Evolutionary conservation across 441 rosid genomes (phyloP).

Genomic region (Corymbia citriodora): DNA sequence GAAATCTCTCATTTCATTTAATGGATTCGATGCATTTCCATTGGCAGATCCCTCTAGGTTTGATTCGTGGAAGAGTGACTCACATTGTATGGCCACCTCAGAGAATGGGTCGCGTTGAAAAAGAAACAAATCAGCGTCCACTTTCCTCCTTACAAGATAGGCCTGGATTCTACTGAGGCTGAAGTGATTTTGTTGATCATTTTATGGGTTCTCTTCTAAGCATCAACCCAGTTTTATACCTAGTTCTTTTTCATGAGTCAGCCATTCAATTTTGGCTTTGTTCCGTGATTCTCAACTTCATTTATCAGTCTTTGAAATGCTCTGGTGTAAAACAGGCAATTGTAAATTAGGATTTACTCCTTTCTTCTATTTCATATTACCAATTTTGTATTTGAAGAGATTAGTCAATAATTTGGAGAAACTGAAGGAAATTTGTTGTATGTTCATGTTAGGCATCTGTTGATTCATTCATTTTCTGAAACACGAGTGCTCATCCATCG

Average conservation of each 20-base stretch:
- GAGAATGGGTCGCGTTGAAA: slow-evolving; percentile 40
- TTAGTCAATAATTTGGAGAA: not conserved
- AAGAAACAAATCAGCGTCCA: slow-evolving; percentile 12
- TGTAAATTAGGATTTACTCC: not conserved
- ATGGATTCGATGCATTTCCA: not conserved
- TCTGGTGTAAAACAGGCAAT: not conserved
- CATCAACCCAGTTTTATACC: not conserved
- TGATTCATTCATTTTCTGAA: not conserved
- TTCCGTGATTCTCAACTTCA: not conserved
- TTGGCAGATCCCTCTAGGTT: slow-evolving; percentile 79
- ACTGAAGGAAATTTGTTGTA: not conserved
- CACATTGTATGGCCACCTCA: slow-evolving; percentile 80
- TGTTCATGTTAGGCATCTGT: not conserved
- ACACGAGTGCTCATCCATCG: not conserved
- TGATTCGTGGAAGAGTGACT: slow-evolving; percentile 63
- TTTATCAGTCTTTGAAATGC: not conserved
- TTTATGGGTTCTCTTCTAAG: not conserved
- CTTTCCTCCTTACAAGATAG: slow-evolving; percentile 14
- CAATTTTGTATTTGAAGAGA: not conserved
- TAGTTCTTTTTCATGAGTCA: not conserved
- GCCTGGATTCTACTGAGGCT: not conserved
- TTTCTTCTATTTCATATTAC: not conserved
- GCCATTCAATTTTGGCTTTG: not conserved
- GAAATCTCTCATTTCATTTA: not conserved
- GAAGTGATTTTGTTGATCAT: not conserved